Evolutionary conservation across 139 green algal species (phyloP).

Genomic region (Picochlorum costavermella): DNA sequence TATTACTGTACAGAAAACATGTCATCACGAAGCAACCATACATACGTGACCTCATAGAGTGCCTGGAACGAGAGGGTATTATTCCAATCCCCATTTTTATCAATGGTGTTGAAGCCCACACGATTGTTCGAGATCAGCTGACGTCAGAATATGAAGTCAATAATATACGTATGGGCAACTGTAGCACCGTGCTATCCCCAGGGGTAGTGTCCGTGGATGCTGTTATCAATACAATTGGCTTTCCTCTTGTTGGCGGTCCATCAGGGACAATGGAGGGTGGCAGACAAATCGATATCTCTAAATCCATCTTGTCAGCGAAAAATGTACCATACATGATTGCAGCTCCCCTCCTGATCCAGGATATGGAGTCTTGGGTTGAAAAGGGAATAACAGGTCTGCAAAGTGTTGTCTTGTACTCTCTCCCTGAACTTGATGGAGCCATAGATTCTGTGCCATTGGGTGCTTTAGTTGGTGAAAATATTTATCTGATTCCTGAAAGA

Average conservation of each 20-base stretch:
- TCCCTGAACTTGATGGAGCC: slow-evolving; percentile 94
- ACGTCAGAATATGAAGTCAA: slow-evolving; percentile 62
- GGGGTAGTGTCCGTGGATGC: slow-evolving; percentile 72
- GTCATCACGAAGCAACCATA: slow-evolving; percentile 89
- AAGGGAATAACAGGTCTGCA: slow-evolving; percentile 81
- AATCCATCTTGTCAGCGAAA: slow-evolving; percentile 82
- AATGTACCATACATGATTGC: slow-evolving; percentile 94
- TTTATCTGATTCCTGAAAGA: slow-evolving; percentile 82
- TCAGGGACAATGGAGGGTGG: slow-evolving; percentile 89
- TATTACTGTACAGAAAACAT: slow-evolving; percentile 98
- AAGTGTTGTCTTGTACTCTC: slow-evolving; percentile 88
- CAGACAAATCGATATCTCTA: slow-evolving; percentile 72
- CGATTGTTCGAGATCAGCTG: slow-evolving; percentile 78
- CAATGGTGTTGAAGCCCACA: slow-evolving; percentile 87
- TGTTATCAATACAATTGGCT: slow-evolving; percentile 85
- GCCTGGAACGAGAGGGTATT: slow-evolving; percentile 56
- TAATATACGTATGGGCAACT: slow-evolving; percentile 12
- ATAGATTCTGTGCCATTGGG: slow-evolving; percentile 86
- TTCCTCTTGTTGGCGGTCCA: slow-evolving; percentile 91
- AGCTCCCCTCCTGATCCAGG: slow-evolving; percentile 90
- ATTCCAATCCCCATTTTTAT: slow-evolving; percentile 89
- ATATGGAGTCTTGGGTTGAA: slow-evolving; percentile 46
- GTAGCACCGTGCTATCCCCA: slow-evolving; percentile 30
- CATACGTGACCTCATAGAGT: slow-evolving; percentile 59
- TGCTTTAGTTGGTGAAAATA: slow-evolving; percentile 85